phyloP scores from a whole-genome alignment of 306 rosid genomes.

The Phaseolus lunatus region DNA sequence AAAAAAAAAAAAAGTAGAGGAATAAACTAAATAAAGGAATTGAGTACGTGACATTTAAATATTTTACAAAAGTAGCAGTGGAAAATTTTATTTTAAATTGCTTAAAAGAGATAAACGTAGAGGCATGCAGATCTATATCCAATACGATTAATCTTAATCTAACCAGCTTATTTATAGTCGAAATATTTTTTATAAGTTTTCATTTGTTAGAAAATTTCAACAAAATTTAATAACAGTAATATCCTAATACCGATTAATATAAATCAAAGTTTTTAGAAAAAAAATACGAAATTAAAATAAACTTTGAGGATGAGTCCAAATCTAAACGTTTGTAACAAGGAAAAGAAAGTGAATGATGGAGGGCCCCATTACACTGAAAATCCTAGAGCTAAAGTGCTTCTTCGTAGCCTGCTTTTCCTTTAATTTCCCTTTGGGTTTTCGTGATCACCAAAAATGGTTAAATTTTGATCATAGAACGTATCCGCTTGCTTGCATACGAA shows the following conservation, averaged over 20 bases:
- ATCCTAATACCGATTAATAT: too few species aligned
- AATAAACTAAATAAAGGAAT: background rate
- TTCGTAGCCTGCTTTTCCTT: conserved; percentile 36
- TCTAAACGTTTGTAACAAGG: background rate
- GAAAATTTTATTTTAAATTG: background rate
- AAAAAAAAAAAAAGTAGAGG: background rate
- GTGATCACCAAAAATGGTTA: conserved; percentile 16
- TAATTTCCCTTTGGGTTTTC: conserved; percentile 39
- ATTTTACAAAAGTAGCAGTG: background rate
- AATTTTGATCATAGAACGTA: conserved; percentile 27
- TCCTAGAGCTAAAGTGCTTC: conserved; percentile 40
- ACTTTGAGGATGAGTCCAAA: background rate
- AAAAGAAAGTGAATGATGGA: conserved; percentile 17
- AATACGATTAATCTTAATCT: background rate
- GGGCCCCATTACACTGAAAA: conserved; percentile 50
- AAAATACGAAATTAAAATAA: background rate
- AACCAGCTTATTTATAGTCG: background rate
- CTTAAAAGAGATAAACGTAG: background rate
- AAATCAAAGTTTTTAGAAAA: background rate
- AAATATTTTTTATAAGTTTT: background rate
- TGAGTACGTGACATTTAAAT: background rate
- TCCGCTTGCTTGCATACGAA: conserved; percentile 42
- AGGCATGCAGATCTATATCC: background rate
- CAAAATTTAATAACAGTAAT: background rate
- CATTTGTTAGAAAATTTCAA: background rate